Percentiles rank a stretch among this genome's conserved stretches.
Conservation (phyloP, 192 early-diverging fungal species). For the Phycomyces blakesleeanus region DNA sequence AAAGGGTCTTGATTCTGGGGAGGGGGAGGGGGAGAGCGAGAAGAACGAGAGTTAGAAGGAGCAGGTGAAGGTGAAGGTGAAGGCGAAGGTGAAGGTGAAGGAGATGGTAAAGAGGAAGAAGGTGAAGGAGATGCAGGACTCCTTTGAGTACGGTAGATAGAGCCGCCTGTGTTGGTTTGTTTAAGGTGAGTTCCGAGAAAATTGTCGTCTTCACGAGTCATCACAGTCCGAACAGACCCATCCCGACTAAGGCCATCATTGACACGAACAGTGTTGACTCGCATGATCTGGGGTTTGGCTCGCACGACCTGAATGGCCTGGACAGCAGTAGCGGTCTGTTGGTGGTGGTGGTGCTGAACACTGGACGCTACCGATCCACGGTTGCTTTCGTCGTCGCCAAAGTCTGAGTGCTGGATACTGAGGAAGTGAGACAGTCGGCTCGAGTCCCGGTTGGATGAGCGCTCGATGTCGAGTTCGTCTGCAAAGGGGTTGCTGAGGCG, state of each 20-base stretch:
- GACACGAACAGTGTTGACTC: conserved; percentile 31
- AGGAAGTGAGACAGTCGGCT: not conserved
- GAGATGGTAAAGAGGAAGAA: not conserved
- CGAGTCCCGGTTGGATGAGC: not conserved
- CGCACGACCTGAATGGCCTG: conserved; percentile 33
- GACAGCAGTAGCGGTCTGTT: conserved; percentile 5
- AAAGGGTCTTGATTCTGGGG: not conserved
- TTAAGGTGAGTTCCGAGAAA: not conserved
- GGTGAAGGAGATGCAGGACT: not conserved
- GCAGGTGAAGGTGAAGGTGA: not conserved
- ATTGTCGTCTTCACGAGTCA: conserved; percentile 6
- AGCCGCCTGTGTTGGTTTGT: conserved; percentile 8
- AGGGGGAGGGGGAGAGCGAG: not conserved
- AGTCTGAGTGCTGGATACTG: conserved; percentile 9
- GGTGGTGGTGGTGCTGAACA: conserved; percentile 4
- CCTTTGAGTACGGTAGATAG: not conserved
- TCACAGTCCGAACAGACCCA: conserved; percentile 23
- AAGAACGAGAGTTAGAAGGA: not conserved
- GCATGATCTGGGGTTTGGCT: conserved; percentile 32
- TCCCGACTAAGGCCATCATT: conserved; percentile 11
- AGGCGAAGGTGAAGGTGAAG: not conserved
- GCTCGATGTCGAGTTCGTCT: conserved; percentile 3
- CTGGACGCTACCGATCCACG: conserved; percentile 9
- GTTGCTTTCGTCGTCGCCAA: conserved; percentile 12
- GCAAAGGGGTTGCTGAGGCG: not conserved